Conservation (phyloP, 768 basidiomycete species). For the Kwoniella sp. region DNA sequence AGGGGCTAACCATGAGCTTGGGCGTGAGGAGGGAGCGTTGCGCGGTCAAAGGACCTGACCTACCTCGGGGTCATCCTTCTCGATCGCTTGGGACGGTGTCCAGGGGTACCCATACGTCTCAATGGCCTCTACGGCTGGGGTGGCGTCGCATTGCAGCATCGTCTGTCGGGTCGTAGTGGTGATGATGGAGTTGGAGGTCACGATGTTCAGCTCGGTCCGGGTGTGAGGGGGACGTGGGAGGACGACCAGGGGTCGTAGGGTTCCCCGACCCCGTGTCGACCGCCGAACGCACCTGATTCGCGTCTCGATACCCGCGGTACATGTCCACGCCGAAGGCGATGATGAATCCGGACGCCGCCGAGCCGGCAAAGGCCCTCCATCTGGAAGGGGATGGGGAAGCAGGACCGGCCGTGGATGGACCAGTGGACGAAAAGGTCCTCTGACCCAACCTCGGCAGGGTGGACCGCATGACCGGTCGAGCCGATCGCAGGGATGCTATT, state of each 20-base stretch:
- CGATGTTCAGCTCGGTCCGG: not conserved
- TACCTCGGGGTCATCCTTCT: constrained; percentile 45
- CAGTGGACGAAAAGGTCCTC: not conserved
- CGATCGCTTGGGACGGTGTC: constrained; percentile 38
- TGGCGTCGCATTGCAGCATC: constrained; percentile 29
- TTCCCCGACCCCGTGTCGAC: too few species aligned
- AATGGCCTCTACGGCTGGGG: constrained; percentile 23
- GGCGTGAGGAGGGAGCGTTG: not conserved
- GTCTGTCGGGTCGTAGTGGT: too few species aligned
- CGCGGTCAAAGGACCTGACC: constrained; percentile 10
- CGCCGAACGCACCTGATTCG: constrained; percentile 3
- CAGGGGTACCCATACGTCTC: constrained; percentile 33
- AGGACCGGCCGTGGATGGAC: not conserved
- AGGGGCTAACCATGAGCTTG: not conserved
- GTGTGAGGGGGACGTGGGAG: too few species aligned
- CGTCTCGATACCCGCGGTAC: not conserved
- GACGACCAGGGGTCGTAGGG: too few species aligned
- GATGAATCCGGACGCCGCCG: constrained; percentile 4
- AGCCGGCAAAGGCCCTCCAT: not conserved
- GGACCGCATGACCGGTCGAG: not conserved
- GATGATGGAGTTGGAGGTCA: not conserved
- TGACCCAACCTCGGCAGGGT: not conserved
- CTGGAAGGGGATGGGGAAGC: not conserved
- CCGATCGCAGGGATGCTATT: constrained; percentile 1
- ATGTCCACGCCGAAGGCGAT: constrained; percentile 3